Conservation (phyloP, 305 asterid species). For the Salvia sclarea region DNA sequence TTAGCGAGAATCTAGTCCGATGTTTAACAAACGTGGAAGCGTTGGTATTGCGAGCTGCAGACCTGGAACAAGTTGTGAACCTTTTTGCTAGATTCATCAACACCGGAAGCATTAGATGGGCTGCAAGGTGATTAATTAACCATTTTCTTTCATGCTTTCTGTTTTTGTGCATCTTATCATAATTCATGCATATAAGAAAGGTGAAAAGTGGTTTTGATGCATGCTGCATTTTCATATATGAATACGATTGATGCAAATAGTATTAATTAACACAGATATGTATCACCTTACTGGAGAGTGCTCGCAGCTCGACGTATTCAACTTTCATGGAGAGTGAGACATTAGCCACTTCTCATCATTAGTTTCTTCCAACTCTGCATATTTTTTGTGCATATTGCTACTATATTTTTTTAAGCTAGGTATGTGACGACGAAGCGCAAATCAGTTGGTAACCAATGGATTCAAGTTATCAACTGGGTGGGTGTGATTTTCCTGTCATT, state of each 20-base stretch:
- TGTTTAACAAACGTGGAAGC: conserved; percentile 75
- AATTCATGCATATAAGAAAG: too few relatives aligned
- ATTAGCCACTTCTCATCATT: conserved; percentile 31
- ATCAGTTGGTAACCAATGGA: too few relatives aligned
- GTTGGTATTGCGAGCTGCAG: conserved; percentile 63
- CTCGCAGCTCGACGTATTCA: conserved; percentile 68
- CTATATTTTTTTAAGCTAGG: too few relatives aligned
- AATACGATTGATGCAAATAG: too few relatives aligned
- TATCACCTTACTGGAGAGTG: conserved; percentile 74
- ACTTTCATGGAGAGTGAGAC: conserved; percentile 86
- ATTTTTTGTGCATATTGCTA: too few relatives aligned
- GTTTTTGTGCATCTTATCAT: too few relatives aligned
- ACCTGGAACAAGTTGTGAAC: conserved; percentile 68
- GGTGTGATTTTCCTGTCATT: background rate
- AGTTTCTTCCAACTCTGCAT: background rate
- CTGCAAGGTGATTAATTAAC: conserved; percentile 71
- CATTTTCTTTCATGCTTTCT: background rate
- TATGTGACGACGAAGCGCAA: too few relatives aligned
- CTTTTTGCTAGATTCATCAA: conserved; percentile 66
- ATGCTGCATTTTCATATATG: background rate
- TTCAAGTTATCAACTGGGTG: too few relatives aligned
- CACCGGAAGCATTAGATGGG: conserved; percentile 62
- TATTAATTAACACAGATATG: conserved; percentile 46
- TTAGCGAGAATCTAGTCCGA: conserved; percentile 54
- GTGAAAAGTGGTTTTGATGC: too few relatives aligned